Conservation (phyloP, 2,329 filamentous ascomycete genomes). For the Chlorencoelia australis region DNA sequence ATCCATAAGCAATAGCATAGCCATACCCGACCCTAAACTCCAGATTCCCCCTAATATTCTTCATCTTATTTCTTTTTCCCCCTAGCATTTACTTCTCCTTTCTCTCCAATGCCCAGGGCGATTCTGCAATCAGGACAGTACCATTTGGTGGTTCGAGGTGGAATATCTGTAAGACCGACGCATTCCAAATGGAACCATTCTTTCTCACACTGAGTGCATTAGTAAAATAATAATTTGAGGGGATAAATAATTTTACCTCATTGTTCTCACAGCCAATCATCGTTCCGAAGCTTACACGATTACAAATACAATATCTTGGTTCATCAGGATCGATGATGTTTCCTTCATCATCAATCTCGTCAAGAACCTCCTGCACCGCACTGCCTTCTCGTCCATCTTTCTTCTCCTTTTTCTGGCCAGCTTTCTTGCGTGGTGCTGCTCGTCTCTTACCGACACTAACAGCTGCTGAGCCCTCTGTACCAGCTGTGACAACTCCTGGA, state of each 20-base stretch:
- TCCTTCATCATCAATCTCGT: conserved; percentile 57
- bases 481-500: conserved; percentile 54
- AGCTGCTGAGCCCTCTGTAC: conserved; percentile 37
- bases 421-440: conserved; percentile 57
- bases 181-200: conserved; percentile 83
- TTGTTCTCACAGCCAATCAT: conserved; percentile 80
- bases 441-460: conserved; percentile 63
- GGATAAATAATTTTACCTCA: conserved; percentile 46
- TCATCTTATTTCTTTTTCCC: conserved; percentile 25
- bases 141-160: conserved; percentile 68
- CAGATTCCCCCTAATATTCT: not conserved
- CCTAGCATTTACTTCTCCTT: conserved; percentile 44
- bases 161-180: conserved; percentile 57
- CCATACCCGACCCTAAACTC: not conserved
- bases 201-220: conserved; percentile 52
- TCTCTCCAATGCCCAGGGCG: conserved; percentile 51
- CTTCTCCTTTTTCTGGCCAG: conserved; percentile 34
- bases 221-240: conserved; percentile 11
- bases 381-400: conserved; percentile 32
- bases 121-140: conserved; percentile 71
- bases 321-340: conserved; percentile 67
- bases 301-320: conserved; percentile 67
- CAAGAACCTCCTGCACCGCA: conserved; percentile 37
- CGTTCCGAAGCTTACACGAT: conserved; percentile 67
- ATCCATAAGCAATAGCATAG: too few species aligned